Evolutionary conservation across 768 basidiomycete species (phyloP), one percentile per base, ranked within the genome.

Genomic region (Mrakia hoshinonis): DNA sequence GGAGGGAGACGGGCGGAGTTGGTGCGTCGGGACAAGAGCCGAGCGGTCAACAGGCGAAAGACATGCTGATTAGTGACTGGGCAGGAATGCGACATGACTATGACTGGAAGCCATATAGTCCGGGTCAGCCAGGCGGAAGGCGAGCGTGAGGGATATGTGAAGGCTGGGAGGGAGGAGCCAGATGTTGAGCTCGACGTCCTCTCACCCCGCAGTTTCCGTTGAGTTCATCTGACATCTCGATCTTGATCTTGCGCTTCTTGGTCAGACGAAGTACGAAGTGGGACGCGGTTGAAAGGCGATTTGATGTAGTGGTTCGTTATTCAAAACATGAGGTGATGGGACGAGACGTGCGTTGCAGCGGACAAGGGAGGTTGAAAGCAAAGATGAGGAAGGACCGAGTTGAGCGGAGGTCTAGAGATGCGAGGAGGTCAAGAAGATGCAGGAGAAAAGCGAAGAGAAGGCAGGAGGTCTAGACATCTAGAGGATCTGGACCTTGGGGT

Each of bases 401-500:
- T 58, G 68, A 58, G 60, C 54, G 55, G 54, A 43, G 47, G 26
- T n/a, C 34, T 34, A 29, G 22, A 38, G 38, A 31, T 22, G n/a
- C 6, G n/a, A 47, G 24, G 31, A 1, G 24, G 24, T 3, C 15
- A 54, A 49, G 36, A 54, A 31, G 43, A 47, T 3, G n/a, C 47
- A 29, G 43, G 20, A 54, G 46, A 26, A 36, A 1, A 0, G 9
- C 51, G 49, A 60, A 24, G 43, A 20, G 38, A 48, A 29, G 58
- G 3, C 31, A 24, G 11, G 13, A 61, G 48, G 38, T 4, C 22
- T 12, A 4, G 3, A 22, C 24, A 18, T 64, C 64, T 73, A 73
- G 60, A 73, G 67, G 60, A 73, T 69, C 67, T 73, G 65, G 55
- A 74, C 83, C 80, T 85, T 86, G 70, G 85, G 85, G n/a, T n/a